These are phyloP conservation scores for Paraphaeosphaeria sporulosa DNA, from an alignment of 2,329 filamentous ascomycete genomes.

Conservation along the genomic window DNA sequence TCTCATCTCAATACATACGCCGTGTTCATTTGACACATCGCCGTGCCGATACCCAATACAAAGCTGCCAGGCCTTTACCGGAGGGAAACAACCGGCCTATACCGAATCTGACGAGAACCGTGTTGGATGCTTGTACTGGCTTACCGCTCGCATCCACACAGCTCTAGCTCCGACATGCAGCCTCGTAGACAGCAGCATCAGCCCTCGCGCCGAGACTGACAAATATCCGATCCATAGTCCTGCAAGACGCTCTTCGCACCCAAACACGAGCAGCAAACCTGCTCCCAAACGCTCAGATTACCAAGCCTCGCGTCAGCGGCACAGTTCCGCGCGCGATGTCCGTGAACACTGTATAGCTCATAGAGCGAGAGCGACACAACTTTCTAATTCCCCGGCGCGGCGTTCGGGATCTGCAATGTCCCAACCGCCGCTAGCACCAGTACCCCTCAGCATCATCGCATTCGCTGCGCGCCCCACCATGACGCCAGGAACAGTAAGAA, in stretches of 20 bases:
- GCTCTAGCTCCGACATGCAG: not conserved
- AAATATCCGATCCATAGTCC: not conserved
- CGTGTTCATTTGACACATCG: not conserved
- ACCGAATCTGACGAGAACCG: not conserved
- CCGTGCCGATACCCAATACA: not conserved
- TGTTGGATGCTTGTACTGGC: not conserved
- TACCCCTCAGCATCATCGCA: conserved; percentile 3
- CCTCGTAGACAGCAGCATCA: not conserved
- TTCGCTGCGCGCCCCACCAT: conserved; percentile 3
- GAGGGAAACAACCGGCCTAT: not conserved
- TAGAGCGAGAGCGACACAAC: not conserved
- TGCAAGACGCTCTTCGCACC: not conserved
- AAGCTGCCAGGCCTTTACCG: not conserved
- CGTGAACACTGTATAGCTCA: not conserved
- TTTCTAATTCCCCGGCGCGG: conserved; percentile 2
- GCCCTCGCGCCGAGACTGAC: not conserved
- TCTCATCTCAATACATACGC: not conserved
- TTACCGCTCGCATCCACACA: not conserved
- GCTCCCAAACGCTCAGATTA: not conserved
- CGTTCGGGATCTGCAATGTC: conserved; percentile 1
- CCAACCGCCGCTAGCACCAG: conserved; percentile 6
- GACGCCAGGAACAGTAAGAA: conserved; percentile 10
- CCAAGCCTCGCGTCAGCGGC: not conserved
- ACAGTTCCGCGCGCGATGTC: not conserved
- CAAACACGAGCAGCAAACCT: not conserved